Evolutionary conservation across 768 basidiomycete species (phyloP), one percentile per base, ranked within the genome.

Genomic region (Lactifluus hygrophoroides): DNA sequence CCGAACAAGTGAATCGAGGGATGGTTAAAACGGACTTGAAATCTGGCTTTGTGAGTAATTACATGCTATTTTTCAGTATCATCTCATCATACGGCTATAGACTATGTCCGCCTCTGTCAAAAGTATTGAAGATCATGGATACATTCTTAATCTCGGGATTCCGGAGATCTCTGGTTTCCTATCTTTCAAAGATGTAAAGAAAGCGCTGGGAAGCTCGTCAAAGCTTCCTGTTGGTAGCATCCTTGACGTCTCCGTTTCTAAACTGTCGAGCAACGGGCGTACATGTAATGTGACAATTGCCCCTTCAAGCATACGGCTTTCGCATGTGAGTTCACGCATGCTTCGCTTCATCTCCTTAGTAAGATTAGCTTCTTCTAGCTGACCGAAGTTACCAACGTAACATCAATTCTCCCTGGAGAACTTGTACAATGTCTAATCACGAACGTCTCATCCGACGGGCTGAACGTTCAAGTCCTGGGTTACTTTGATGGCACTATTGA

Each of bases 91-190:
- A 27, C 17, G 34, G 52, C 54, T 57, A 14, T 67, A 94, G 92
- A 84, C 83, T 21, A 67, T 96, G 45, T 80, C 85, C 0, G 89
- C 83, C 13, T 81, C 85, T 34, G 77, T 95, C 50, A 85, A 84
- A 71, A 90, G 86, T 66, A 74, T 89, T 17, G 96, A 99, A 73
- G 96, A 98, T 67, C 91, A 96, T 69, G 94, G 96, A 1, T 97
- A 95, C 73, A 81, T 86, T 56, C 76, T 99, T 8, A 90, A 94
- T 63, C 74, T 96, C 38, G 95, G 94, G 2, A 67, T 96, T 17
- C 70, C 82, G 10, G 84, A 80, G n/a, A 70, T 90, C 34, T 82
- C 90, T 58, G 90, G 90, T 42, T 99, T 97, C 72, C 69, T 98
- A 47, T 78, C 86, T 2, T 90, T 89, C 75, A 84, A 85, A 66